Evolutionary conservation across 1,284 basidiomycete genomes (phyloP).

Genomic region (Heliocybe sulcata): DNA sequence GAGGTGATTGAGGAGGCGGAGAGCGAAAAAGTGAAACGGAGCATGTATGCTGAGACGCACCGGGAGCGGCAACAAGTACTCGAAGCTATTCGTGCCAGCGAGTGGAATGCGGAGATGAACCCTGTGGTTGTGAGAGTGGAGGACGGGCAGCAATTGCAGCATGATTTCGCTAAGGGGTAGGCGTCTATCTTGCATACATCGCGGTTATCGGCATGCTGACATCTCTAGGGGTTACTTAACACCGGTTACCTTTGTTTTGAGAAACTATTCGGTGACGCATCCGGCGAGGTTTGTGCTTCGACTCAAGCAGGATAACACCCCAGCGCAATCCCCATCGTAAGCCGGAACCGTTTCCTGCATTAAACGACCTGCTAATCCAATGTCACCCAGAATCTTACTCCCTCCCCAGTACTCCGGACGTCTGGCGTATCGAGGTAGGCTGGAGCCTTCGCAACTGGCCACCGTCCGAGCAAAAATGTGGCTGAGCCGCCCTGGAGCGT

Average conservation of each 20-base stretch:
- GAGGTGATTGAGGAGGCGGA: slow-evolving; percentile 50
- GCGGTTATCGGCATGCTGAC: slow-evolving; percentile 1
- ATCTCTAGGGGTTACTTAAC: slow-evolving; percentile 38
- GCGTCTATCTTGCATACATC: slow-evolving; percentile 16
- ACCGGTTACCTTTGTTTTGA: slow-evolving; percentile 50
- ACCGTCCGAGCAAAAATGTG: slow-evolving; percentile 44
- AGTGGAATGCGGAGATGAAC: slow-evolving; percentile 77
- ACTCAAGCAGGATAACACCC: slow-evolving; percentile 24
- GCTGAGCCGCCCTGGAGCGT: slow-evolving; percentile 58
- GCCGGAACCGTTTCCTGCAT: slow-evolving; percentile 14
- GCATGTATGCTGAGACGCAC: slow-evolving; percentile 86
- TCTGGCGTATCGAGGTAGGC: slow-evolving; percentile 47
- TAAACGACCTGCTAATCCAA: slow-evolving; percentile 2
- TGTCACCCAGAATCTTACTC: slow-evolving; percentile 27
- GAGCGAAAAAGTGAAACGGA: slow-evolving; percentile 62
- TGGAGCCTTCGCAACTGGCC: slow-evolving; percentile 40
- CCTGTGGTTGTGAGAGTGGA: slow-evolving; percentile 51
- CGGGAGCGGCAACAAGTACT: slow-evolving; percentile 64
- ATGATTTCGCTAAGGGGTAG: slow-evolving; percentile 67
- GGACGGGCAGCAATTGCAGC: slow-evolving; percentile 32
- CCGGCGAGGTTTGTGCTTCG: slow-evolving; percentile 46
- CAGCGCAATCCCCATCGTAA: slow-evolving; percentile 25
- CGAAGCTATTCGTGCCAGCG: slow-evolving; percentile 56
- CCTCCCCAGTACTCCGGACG: slow-evolving; percentile 52
- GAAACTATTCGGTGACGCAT: slow-evolving; percentile 65